phyloP scores from a whole-genome alignment of 2,329 filamentous ascomycete species.

The Penicillium crustosum region DNA sequence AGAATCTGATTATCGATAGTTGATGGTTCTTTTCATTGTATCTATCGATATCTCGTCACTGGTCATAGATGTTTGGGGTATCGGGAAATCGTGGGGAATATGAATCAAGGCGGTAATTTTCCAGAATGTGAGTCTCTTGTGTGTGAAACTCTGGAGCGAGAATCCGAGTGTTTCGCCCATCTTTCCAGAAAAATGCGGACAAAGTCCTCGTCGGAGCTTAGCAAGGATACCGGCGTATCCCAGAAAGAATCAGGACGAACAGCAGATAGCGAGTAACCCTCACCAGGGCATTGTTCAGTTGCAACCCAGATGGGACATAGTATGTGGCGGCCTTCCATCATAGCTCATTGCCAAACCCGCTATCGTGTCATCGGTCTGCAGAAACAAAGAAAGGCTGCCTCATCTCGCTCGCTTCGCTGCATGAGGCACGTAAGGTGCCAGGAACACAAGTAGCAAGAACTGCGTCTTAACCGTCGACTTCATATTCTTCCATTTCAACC shows the following conservation, averaged over 20 bases:
- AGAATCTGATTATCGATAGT: background rate
- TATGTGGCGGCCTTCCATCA: background rate
- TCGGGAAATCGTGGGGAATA: background rate
- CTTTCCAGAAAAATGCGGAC: background rate
- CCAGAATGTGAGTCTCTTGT: background rate
- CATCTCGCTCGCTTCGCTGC: background rate
- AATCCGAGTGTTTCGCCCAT: background rate
- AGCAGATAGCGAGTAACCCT: background rate
- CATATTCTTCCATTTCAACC: constrained; percentile 70
- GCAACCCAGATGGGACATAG: background rate
- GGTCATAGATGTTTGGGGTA: constrained; percentile 8
- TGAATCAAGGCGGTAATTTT: background rate
- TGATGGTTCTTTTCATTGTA: background rate
- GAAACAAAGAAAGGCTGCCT: background rate
- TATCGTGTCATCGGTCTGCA: no score
- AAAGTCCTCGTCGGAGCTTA: background rate
- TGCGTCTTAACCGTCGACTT: constrained; percentile 37
- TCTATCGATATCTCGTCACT: constrained; percentile 1
- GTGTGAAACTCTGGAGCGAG: background rate
- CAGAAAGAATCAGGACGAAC: background rate
- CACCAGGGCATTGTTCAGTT: background rate
- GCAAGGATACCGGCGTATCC: background rate
- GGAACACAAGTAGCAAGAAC: background rate
- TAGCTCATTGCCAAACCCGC: background rate
- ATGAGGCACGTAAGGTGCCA: background rate